These are phyloP conservation scores for Colletotrichum tanaceti DNA, from an alignment of 2,329 filamentous ascomycete genomes.

Conservation along the genomic window DNA sequence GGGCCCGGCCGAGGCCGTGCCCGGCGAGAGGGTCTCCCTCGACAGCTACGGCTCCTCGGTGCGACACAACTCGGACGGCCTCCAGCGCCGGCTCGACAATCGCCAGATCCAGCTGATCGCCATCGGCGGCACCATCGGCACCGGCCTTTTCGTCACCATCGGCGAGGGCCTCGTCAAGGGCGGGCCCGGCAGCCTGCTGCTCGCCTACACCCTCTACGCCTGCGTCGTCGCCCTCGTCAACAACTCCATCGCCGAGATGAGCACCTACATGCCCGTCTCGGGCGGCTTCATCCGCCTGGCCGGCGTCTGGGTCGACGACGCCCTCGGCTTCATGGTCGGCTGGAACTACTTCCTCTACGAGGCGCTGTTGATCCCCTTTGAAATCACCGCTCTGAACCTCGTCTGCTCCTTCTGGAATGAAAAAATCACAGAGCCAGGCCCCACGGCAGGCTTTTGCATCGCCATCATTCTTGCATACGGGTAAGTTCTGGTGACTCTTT, in stretches of 20 bases:
- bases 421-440: slow-evolving; percentile 34
- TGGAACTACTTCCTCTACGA: slow-evolving; percentile 72
- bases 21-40: slow-evolving; percentile 23
- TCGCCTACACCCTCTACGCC: slow-evolving; percentile 39
- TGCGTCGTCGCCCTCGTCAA: slow-evolving; percentile 56
- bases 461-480: slow-evolving; percentile 41
- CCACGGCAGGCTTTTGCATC: slow-evolving; percentile 43
- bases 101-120: slow-evolving; percentile 60
- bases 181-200: slow-evolving; percentile 36
- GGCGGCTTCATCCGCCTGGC: slow-evolving; percentile 36
- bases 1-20: slow-evolving; percentile 24
- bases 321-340: slow-evolving; percentile 65
- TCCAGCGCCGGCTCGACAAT: slow-evolving; percentile 52
- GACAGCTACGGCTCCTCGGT: slow-evolving; percentile 40
- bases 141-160: slow-evolving; percentile 61
- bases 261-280: slow-evolving; percentile 50
- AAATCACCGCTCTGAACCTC: slow-evolving; percentile 43
- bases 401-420: slow-evolving; percentile 45
- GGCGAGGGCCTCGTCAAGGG: slow-evolving; percentile 50
- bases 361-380: slow-evolving; percentile 54
- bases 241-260: slow-evolving; percentile 46
- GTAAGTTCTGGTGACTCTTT: slow-evolving; percentile 30
- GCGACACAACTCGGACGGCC: slow-evolving; percentile 38
- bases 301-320: slow-evolving; percentile 63
- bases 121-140: slow-evolving; percentile 61